Base-by-base conservation (phyloP, 441 rosid species). In the Erodium moschatum region DNA sequence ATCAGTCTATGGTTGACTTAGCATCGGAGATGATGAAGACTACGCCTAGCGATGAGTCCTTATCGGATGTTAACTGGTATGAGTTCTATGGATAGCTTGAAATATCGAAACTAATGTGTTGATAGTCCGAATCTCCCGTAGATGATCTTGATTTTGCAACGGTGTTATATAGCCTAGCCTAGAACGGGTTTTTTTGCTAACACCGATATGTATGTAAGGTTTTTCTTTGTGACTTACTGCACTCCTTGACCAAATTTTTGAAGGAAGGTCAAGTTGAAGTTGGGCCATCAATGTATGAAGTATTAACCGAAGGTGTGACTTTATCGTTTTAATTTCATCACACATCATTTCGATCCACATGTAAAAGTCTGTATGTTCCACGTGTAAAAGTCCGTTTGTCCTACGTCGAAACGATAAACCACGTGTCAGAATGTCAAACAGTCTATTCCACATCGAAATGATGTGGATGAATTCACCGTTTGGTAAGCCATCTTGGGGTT, bases 51-150 rank as follows among this genome's bases (percentile, higher is more conserved):
- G 19, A 52, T 3, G 60, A 52, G 6, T 52, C 60, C 60, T 2
- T 52, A n/a, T 52, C 20, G n/a, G 60, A 52, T 52, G 19, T 52
- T 52, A 52, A 52, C 60, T 52, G 60, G 60, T 16, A 52, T 6
- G 60, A 52, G 19, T 52, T 52, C 60, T n/a, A 52, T 52, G 60
- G 19, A 52, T 52, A 52, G 60, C 20, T 52, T n/a, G 60, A 16
- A 52, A 52, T 52, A 52, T 24, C 27, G 27, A 24, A 24, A 24
- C 27, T 24, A 24, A 24, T 0, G 1, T 24, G 27, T 24, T 0
- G 0, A 24, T 24, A 24, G 27, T 24, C 27, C 27, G 2, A 24
- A 24, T 24, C 27, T 2, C 2, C 27, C 27, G 27, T 24, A 2
- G 27, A 24, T 24, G 27, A 2, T 24, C 27, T 24, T 24, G 1